Evolutionary conservation across 176 grass and related monocot genomes (phyloP).

Genomic region (Tillandsia fasciculata): DNA sequence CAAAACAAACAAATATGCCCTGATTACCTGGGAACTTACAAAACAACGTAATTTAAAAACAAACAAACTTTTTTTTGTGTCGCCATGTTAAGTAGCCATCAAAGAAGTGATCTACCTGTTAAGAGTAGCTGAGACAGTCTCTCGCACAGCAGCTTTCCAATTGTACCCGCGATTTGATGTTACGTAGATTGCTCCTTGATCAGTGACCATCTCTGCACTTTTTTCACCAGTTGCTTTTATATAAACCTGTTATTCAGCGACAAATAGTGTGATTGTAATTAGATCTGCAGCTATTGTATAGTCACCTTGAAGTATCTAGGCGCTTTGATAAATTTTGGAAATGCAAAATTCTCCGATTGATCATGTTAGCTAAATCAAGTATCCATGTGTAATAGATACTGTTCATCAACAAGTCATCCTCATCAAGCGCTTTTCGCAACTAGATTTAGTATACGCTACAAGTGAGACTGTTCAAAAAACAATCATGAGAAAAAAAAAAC

Average conservation of each 20-base stretch:
- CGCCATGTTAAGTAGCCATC: too few relatives aligned
- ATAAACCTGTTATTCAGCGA: constrained; percentile 47
- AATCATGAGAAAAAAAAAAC: too few relatives aligned
- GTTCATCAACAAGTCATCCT: too few relatives aligned
- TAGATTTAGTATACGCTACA: too few relatives aligned
- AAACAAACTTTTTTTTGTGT: neutral
- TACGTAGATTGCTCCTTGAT: constrained; percentile 93
- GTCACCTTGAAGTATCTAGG: too few relatives aligned
- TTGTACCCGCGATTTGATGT: constrained; percentile 97
- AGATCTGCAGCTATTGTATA: neutral
- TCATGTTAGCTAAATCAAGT: too few relatives aligned
- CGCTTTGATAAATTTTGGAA: too few relatives aligned
- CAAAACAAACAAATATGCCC: constrained; percentile 26
- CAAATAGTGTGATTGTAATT: neutral
- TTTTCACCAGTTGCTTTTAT: constrained; percentile 89
- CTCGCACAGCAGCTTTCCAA: constrained; percentile 98
- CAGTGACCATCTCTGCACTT: constrained; percentile 95
- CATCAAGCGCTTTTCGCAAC: too few relatives aligned
- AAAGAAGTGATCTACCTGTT: constrained; percentile 43
- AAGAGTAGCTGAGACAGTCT: constrained; percentile 90
- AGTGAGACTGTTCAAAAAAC: too few relatives aligned
- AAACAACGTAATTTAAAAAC: neutral
- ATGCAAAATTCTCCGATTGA: too few relatives aligned
- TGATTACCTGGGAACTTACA: neutral
- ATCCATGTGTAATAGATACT: too few relatives aligned